Conservation (phyloP, 352 stramenopile genomes). For the Phytophthora pistaciae region DNA sequence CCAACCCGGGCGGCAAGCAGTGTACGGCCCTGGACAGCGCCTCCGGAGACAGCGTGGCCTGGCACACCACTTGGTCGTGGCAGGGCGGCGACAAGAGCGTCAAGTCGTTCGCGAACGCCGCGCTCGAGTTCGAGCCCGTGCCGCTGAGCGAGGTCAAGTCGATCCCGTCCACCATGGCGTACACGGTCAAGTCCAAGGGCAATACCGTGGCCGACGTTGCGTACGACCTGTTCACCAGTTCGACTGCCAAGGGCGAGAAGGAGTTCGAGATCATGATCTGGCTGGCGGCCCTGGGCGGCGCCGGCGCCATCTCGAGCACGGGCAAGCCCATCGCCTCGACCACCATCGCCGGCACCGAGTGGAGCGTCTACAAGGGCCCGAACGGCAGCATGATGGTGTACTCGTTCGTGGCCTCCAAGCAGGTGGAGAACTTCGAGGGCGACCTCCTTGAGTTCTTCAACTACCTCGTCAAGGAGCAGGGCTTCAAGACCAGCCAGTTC, state of each 20-base stretch:
- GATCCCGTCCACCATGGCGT: conserved; percentile 51
- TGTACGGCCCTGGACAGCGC: conserved; percentile 46
- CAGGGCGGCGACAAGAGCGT: conserved; percentile 39
- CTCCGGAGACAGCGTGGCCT: conserved; percentile 43
- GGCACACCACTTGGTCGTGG: conserved; percentile 54
- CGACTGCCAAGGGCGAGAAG: conserved; percentile 37
- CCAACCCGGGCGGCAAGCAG: conserved; percentile 42
- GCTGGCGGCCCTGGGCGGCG: conserved; percentile 45
- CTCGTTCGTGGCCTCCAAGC: conserved; percentile 48
- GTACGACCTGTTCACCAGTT: conserved; percentile 55
- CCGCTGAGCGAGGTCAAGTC: conserved; percentile 46
- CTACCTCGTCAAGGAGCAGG: conserved; percentile 40
- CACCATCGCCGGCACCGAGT: conserved; percentile 37
- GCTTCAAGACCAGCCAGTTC: conserved; percentile 44
- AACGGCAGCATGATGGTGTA: conserved; percentile 53
- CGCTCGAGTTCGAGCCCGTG: conserved; percentile 46
- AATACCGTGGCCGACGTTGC: conserved; percentile 45
- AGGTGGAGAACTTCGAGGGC: conserved; percentile 35
- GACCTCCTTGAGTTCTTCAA: conserved; percentile 51
- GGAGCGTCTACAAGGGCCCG: conserved; percentile 39
- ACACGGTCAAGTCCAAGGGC: conserved; percentile 45
- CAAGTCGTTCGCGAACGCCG: conserved; percentile 59
- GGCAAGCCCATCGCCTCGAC: conserved; percentile 39
- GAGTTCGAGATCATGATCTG: conserved; percentile 63
- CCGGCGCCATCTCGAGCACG: conserved; percentile 47